Evolutionary conservation across 257 asterid genomes (phyloP).

Genomic region (Nicotiana sylvestris): DNA sequence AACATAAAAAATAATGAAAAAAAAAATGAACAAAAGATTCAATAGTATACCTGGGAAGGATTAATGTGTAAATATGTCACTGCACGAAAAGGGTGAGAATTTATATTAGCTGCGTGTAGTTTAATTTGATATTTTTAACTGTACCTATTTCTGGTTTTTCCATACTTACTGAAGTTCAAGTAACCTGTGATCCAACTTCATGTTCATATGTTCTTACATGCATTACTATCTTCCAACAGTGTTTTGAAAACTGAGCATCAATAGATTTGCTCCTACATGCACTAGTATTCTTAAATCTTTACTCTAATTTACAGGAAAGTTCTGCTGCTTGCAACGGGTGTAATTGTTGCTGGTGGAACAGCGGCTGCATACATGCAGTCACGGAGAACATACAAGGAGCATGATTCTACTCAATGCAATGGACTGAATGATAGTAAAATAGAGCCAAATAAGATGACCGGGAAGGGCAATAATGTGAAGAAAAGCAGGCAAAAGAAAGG

Average conservation of each 20-base stretch:
- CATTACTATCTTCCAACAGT: neutral
- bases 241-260: neutral
- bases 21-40: neutral
- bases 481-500: constrained; percentile 78
- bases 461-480: constrained; percentile 48
- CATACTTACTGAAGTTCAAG: neutral
- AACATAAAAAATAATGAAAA: neutral
- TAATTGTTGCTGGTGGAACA: constrained; percentile 88
- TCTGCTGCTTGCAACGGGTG: constrained; percentile 76
- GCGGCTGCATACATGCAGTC: constrained; percentile 79
- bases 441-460: constrained; percentile 37
- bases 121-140: neutral
- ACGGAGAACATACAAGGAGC: constrained; percentile 42
- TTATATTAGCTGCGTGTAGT: neutral
- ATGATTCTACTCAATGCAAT: constrained; percentile 39
- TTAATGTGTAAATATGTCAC: neutral
- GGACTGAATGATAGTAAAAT: constrained; percentile 37
- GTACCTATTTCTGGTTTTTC: neutral
- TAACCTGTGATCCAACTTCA: neutral
- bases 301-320: constrained; percentile 55
- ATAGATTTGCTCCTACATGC: neutral
- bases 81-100: neutral
- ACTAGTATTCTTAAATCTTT: neutral
- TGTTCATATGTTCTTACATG: neutral
- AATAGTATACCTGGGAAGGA: neutral